A percentile compares a stretch with the other conserved stretches of the same genome.
Conservation (phyloP, 371 early-diverging fungal species). For the Lichtheimia hyalospora region DNA sequence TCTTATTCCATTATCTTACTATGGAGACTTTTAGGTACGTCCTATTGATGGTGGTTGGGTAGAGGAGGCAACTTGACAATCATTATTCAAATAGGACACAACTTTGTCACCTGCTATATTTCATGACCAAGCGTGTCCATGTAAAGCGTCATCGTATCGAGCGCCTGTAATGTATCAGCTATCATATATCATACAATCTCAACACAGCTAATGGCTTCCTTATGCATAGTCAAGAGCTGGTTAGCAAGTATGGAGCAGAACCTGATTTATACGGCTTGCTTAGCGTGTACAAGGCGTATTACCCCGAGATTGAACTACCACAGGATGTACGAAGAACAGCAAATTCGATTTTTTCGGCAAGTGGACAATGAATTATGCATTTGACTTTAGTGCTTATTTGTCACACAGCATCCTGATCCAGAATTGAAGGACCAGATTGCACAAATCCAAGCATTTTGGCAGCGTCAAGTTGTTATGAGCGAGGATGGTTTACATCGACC, state of each 20-base stretch:
- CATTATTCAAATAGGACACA: conserved; percentile 22
- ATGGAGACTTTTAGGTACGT: conserved; percentile 37
- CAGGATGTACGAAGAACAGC: neutral
- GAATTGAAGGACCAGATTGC: conserved; percentile 22
- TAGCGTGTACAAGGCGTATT: conserved; percentile 39
- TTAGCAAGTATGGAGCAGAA: conserved; percentile 33
- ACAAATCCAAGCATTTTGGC: conserved; percentile 17
- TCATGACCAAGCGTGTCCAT: conserved; percentile 46
- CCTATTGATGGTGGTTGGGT: neutral
- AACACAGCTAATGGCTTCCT: neutral
- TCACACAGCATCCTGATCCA: conserved; percentile 40
- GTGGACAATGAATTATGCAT: too few species aligned
- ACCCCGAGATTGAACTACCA: conserved; percentile 33
- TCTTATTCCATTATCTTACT: conserved; percentile 47
- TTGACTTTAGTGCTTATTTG: neutral
- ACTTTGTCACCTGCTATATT: conserved; percentile 57
- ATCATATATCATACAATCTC: neutral
- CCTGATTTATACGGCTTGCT: conserved; percentile 42
- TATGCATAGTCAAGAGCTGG: conserved; percentile 33
- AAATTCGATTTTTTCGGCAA: neutral
- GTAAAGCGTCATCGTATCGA: conserved; percentile 50
- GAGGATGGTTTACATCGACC: too few species aligned
- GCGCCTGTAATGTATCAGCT: conserved; percentile 35
- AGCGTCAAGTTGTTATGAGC: too few species aligned
- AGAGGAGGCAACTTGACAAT: neutral